These are phyloP conservation scores for Candida manassasensis DNA, from an alignment of 805 yeast genomes.

Conservation along the genomic window DNA sequence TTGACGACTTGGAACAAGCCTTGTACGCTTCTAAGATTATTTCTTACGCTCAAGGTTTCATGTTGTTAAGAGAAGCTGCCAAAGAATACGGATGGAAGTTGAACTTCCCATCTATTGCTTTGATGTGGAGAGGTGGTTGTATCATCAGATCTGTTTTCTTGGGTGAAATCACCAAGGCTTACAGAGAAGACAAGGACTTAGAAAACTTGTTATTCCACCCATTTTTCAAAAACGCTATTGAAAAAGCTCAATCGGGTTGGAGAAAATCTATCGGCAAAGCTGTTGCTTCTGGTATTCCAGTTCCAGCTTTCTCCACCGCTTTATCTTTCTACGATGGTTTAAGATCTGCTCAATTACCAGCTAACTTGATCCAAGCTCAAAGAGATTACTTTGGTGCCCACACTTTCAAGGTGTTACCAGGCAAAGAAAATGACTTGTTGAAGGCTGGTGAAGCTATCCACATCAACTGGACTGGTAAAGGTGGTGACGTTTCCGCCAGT, in stretches of 20 bases:
- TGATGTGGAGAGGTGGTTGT: slow-evolving; percentile 99
- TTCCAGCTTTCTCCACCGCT: slow-evolving; percentile 97
- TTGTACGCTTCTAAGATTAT: slow-evolving; percentile 97
- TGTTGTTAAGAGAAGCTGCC: slow-evolving; percentile 98
- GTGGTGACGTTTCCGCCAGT: slow-evolving; percentile 95
- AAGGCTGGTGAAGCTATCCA: slow-evolving; percentile 84
- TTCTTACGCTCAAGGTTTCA: slow-evolving; percentile 99
- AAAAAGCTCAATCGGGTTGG: slow-evolving; percentile 95
- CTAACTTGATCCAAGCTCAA: slow-evolving; percentile 98
- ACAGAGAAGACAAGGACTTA: slow-evolving; percentile 86
- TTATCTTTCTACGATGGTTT: slow-evolving; percentile 97
- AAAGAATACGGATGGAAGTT: slow-evolving; percentile 94
- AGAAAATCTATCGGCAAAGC: slow-evolving; percentile 80
- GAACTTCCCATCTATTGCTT: slow-evolving; percentile 96
- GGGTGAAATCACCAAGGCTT: slow-evolving; percentile 95
- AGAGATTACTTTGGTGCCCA: slow-evolving; percentile 99
- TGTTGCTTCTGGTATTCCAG: slow-evolving; percentile 84
- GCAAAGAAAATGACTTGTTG: slow-evolving; percentile 67
- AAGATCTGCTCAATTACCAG: slow-evolving; percentile 94
- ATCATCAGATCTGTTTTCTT: slow-evolving; percentile 98
- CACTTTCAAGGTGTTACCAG: slow-evolving; percentile 94
- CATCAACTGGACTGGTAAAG: slow-evolving; percentile 98
- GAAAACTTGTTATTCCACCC: slow-evolving; percentile 95
- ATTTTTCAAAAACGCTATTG: slow-evolving; percentile 87
- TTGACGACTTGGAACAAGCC: slow-evolving; percentile 96